Evolutionary conservation across 345 rosid genomes (phyloP), one percentile per base, ranked within the genome.

Genomic region (Diplotaxis tenuifolia): DNA sequence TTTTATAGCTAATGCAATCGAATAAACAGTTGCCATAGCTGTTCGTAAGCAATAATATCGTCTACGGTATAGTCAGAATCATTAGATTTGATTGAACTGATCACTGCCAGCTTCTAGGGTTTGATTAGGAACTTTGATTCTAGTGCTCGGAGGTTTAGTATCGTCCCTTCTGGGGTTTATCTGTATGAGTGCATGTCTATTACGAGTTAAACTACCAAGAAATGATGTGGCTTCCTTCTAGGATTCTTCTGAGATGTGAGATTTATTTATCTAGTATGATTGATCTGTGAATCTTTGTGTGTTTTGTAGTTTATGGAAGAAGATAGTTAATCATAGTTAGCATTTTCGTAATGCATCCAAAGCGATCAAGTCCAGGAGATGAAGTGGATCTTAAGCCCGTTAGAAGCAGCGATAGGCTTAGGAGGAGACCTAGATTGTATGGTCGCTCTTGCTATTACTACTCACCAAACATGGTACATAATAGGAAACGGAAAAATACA

Each of bases 321-420:
- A 59, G 53, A 68, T 11, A 71, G 50, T 67, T 56, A 60, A 61
- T 6, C 68, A 67, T 56, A 70, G 75, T 63, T 86, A 88, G 92
- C 75, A 57, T 68, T 76, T 83, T 65, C 77, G 74, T 65, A 14
- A 96, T 96, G 99, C 85, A 90, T 90, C 55, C 98, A 5, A 89
- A 87, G 75, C 86, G 87, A 80, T 81, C 97, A 52, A 81, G 85
- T 79, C 89, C 88, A 83, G 98, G 92, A 81, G 98, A 90, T 84
- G 97, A 88, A 76, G 75, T 92, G 74, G 89, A 72, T 74, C 27
- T 88, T 19, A 73, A 90, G 89, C 97, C 99, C 53, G 88, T 96
- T 34, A 96, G 99, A 40, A 85, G 90, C n/a, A 96, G 99, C 42
- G 90, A 85, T 77, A 92, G 99, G 87, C 92, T 89, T 75, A 86